Conservation (phyloP, 2,329 filamentous ascomycete genomes). For the Aspergillus sclerotialis region DNA sequence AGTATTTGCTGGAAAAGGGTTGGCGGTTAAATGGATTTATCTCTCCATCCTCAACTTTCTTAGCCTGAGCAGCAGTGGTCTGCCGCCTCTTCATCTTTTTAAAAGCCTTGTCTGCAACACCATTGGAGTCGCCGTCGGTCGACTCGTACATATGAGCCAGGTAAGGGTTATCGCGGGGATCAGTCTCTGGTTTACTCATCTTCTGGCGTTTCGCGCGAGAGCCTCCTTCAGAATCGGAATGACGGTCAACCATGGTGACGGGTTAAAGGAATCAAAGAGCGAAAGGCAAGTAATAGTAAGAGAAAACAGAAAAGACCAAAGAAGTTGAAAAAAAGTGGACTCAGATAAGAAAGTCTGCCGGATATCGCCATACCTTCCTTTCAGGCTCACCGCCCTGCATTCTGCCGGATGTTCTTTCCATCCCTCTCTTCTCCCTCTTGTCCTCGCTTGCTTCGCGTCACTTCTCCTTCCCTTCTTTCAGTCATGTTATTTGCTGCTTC, state of each 20-base stretch:
- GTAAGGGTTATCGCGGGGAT: constrained; percentile 70
- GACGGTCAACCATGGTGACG: constrained; percentile 49
- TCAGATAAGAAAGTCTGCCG: constrained; percentile 27
- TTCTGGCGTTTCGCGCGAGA: constrained; percentile 51
- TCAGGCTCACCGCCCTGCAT: constrained; percentile 2
- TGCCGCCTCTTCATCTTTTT: constrained; percentile 66
- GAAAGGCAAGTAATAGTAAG: constrained; percentile 6
- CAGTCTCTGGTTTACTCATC: constrained; percentile 39
- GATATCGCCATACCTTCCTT: constrained; percentile 19
- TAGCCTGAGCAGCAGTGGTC: constrained; percentile 70
- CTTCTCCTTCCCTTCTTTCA: too few species aligned
- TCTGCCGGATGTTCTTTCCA: constrained; percentile 17
- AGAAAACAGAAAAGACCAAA: constrained; percentile 6
- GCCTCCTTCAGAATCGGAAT: constrained; percentile 45
- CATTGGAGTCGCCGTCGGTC: constrained; percentile 21
- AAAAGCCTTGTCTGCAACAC: constrained; percentile 39
- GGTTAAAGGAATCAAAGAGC: constrained; percentile 8
- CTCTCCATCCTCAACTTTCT: constrained; percentile 69
- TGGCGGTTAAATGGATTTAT: constrained; percentile 78
- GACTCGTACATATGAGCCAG: constrained; percentile 74
- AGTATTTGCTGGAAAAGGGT: constrained; percentile 74
- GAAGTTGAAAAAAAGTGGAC: constrained; percentile 13
- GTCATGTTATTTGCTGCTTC: too few species aligned
- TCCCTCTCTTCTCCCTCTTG: too few species aligned
- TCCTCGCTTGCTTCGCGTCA: too few species aligned